These are phyloP conservation scores for Paramarasmius palmivorus DNA, from an alignment of 1,284 basidiomycete species.

Conservation along the genomic window DNA sequence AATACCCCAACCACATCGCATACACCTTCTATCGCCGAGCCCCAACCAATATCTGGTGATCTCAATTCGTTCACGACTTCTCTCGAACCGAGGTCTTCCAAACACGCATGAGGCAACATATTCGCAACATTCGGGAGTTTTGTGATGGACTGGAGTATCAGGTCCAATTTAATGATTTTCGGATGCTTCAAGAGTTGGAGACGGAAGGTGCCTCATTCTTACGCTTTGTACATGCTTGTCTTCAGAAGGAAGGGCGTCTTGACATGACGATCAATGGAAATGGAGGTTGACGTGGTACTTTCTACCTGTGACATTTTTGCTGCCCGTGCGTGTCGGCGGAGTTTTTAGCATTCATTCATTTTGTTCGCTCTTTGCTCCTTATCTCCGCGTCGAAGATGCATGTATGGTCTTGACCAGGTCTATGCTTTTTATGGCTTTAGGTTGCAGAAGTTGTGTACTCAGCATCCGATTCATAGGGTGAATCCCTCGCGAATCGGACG, in stretches of 20 bases:
- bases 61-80: background rate
- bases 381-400: no score
- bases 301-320: no score
- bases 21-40: background rate
- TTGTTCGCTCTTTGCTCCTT: no score
- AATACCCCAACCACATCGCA: background rate
- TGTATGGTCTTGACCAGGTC: no score
- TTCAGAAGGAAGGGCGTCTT: conserved; percentile 10
- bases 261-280: background rate
- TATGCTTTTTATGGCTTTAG: no score
- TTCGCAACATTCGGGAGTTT: conserved; percentile 31
- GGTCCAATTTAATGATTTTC: conserved; percentile 30
- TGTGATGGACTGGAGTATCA: conserved; percentile 35
- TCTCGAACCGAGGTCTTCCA: conserved; percentile 21
- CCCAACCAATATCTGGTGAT: background rate
- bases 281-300: no score
- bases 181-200: conserved; percentile 25
- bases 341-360: no score
- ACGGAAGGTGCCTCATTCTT: conserved; percentile 4
- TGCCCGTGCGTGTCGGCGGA: no score
- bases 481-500: no score
- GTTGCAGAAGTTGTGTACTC: no score
- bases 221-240: background rate
- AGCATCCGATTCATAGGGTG: no score
- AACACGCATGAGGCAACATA: conserved; percentile 28